These are phyloP conservation scores for Colletotrichum melonis DNA, from an alignment of 2,329 filamentous ascomycete genomes.

Conservation along the genomic window DNA sequence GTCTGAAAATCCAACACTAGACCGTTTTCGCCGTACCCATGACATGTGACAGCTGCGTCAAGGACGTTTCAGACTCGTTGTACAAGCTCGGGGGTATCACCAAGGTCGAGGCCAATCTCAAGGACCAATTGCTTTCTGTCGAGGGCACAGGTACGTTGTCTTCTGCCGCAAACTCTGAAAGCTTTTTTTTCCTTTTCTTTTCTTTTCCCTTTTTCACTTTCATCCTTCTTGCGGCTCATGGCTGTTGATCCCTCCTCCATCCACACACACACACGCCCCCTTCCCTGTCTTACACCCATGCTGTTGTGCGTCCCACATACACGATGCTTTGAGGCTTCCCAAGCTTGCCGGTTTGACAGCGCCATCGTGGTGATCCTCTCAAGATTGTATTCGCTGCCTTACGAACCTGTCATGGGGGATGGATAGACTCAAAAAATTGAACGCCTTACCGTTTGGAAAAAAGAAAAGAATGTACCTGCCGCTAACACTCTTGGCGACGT, in stretches of 20 bases:
- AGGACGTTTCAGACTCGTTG: constrained; percentile 84
- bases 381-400: background rate
- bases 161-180: constrained; percentile 31
- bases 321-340: constrained; percentile 5
- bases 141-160: constrained; percentile 77
- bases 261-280: background rate
- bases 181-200: background rate
- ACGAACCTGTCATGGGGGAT: background rate
- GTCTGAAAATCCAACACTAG: constrained; percentile 58
- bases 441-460: background rate
- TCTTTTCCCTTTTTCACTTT: background rate
- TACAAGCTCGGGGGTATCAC: constrained; percentile 82
- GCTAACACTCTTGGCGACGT: constrained; percentile 26
- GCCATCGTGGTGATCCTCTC: background rate
- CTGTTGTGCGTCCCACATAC: background rate
- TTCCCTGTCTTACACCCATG: background rate
- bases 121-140: constrained; percentile 85
- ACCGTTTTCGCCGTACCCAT: constrained; percentile 96
- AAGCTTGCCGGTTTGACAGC: constrained; percentile 4
- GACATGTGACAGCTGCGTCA: constrained; percentile 89
- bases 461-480: background rate
- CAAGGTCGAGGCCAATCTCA: constrained; percentile 84
- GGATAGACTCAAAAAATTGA: constrained; percentile 16
- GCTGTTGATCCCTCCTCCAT: background rate
- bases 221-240: background rate